A percentile compares a stretch with the other conserved stretches of the same genome.
Evolutionary conservation across 2,329 filamentous ascomycete genomes (phyloP).

Genomic region (Lachnellula cervina): DNA sequence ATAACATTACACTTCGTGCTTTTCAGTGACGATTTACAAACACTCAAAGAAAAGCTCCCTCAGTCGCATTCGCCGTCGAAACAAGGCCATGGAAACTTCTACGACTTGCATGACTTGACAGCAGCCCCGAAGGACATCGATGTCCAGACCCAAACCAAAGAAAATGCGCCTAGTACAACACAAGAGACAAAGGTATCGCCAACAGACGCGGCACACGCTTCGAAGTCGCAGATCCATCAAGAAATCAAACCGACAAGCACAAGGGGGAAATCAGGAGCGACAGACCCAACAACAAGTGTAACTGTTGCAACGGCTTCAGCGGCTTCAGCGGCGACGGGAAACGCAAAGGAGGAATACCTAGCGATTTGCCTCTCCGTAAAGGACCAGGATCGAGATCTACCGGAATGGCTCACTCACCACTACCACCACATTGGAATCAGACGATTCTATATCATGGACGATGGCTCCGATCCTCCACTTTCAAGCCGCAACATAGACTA

Average conservation of each 20-base stretch:
- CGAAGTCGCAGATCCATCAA: not conserved
- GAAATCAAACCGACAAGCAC: too few species aligned
- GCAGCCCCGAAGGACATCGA: not conserved
- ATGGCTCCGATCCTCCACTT: constrained; percentile 24
- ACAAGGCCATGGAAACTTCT: not conserved
- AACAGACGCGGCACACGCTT: not conserved
- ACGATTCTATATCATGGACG: constrained; percentile 29
- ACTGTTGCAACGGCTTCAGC: constrained; percentile 1
- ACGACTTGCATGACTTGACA: not conserved
- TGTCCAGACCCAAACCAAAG: not conserved
- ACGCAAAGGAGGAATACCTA: constrained; percentile 16
- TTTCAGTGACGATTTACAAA: not conserved
- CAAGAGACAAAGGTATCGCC: not conserved
- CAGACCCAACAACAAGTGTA: not conserved
- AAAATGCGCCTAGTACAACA: not conserved
- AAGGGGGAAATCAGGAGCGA: not conserved
- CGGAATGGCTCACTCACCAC: constrained; percentile 26
- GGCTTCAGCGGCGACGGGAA: not conserved
- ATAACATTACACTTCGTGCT: constrained; percentile 8
- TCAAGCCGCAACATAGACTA: constrained; percentile 15
- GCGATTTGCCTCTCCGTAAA: constrained; percentile 25
- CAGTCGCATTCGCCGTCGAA: not conserved
- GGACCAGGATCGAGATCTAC: constrained; percentile 21
- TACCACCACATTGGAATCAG: constrained; percentile 25
- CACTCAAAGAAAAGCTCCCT: constrained; percentile 1